phyloP scores from a whole-genome alignment of 805 yeast species.

The Scheffersomyces coipomensis region DNA sequence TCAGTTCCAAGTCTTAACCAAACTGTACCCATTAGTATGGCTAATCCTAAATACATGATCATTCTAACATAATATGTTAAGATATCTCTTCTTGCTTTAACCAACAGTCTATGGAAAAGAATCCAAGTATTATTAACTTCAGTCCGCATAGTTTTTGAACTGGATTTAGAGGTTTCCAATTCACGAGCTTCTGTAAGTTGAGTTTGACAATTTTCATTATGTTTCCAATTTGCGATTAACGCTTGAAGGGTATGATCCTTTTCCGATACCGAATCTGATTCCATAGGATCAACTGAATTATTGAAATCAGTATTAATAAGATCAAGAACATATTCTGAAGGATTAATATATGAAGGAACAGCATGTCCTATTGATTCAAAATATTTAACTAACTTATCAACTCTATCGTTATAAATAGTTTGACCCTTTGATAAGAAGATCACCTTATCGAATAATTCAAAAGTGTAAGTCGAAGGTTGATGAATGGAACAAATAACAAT shows the following conservation, averaged over 20 bases:
- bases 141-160: neutral
- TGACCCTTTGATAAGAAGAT: conserved; percentile 21
- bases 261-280: neutral
- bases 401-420: conserved; percentile 16
- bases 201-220: neutral
- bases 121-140: conserved; percentile 12
- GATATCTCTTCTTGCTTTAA: conserved; percentile 33
- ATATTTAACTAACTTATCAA: conserved; percentile 11
- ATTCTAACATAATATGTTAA: conserved; percentile 36
- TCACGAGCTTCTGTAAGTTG: neutral
- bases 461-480: conserved; percentile 48
- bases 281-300: neutral
- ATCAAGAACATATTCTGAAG: conserved; percentile 28
- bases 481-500: conserved; percentile 54
- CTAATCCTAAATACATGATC: conserved; percentile 38
- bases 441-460: conserved; percentile 27
- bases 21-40: conserved; percentile 40
- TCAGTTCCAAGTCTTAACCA: conserved; percentile 24
- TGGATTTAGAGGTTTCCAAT: conserved; percentile 1
- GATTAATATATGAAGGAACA: conserved; percentile 18
- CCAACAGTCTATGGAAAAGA: conserved; percentile 21
- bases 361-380: conserved; percentile 16
- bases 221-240: conserved; percentile 4
- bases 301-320: conserved; percentile 27
- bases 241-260: conserved; percentile 1